A percentile compares a stretch with the other conserved stretches of the same genome.
These are phyloP conservation scores for Fulvia fulva DNA, from an alignment of 2,329 filamentous ascomycete species.

Conservation along the genomic window DNA sequence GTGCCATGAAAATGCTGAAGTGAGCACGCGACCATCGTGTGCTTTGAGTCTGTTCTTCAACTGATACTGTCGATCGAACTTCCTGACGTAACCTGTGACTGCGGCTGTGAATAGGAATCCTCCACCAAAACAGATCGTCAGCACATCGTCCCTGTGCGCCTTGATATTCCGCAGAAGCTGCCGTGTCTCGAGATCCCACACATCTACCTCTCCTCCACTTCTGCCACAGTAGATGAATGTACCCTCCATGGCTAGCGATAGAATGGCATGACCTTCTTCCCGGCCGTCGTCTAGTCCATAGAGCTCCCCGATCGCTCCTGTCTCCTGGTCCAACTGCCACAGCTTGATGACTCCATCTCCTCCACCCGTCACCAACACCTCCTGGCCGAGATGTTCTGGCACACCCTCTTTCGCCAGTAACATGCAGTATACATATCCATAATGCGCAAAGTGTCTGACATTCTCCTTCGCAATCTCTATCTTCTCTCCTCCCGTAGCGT, in stretches of 20 bases:
- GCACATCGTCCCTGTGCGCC: slow-evolving; percentile 74
- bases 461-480: slow-evolving; percentile 79
- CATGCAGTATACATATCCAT: slow-evolving; percentile 96
- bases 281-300: slow-evolving; percentile 60
- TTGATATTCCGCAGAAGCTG: slow-evolving; percentile 86
- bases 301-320: slow-evolving; percentile 64
- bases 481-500: slow-evolving; percentile 58
- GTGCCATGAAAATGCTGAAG: slow-evolving; percentile 70
- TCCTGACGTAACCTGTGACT: slow-evolving; percentile 70
- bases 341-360: slow-evolving; percentile 92
- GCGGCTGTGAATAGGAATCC: slow-evolving; percentile 83
- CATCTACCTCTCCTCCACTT: slow-evolving; percentile 79
- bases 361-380: slow-evolving; percentile 83
- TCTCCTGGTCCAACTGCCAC: slow-evolving; percentile 69
- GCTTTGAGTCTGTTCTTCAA: slow-evolving; percentile 74
- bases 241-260: slow-evolving; percentile 81
- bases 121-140: slow-evolving; percentile 80
- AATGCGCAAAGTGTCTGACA: slow-evolving; percentile 85
- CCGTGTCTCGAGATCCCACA: slow-evolving; percentile 94
- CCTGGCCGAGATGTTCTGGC: slow-evolving; percentile 64
- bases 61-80: slow-evolving; percentile 79
- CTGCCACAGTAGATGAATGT: slow-evolving; percentile 91
- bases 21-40: slow-evolving; percentile 80
- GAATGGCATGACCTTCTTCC: slow-evolving; percentile 56
- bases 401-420: slow-evolving; percentile 72